phyloP scores from a whole-genome alignment of 345 rosid species.

The Fremontodendron californicum region DNA sequence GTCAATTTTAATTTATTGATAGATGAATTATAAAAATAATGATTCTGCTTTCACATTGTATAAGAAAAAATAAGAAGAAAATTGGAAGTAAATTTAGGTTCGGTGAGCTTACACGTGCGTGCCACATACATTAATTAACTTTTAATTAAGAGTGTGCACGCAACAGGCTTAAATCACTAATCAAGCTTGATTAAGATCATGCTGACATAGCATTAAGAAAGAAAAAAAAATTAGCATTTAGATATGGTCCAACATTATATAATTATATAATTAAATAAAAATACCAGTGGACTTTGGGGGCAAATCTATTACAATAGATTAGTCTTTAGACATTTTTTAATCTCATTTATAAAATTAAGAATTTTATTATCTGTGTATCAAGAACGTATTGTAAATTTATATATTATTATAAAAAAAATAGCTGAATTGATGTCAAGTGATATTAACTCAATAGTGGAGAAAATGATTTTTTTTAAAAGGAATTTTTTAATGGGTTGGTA shows the following conservation, averaged over 20 bases:
- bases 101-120: neutral
- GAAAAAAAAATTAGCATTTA: neutral
- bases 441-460: too few relatives aligned
- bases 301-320: too few relatives aligned
- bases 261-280: neutral
- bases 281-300: neutral
- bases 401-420: too few relatives aligned
- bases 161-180: neutral
- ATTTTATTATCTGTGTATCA: too few relatives aligned
- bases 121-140: neutral
- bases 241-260: neutral
- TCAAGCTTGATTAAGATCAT: neutral
- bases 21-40: slow-evolving; percentile 2
- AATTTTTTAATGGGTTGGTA: too few relatives aligned
- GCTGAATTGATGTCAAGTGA: too few relatives aligned
- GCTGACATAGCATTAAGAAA: neutral
- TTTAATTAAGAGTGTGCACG: neutral
- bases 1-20: slow-evolving; percentile 19
- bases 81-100: neutral
- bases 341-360: too few relatives aligned
- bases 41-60: neutral
- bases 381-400: too few relatives aligned
- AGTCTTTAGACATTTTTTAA: too few relatives aligned
- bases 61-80: neutral
- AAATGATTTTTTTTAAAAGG: too few relatives aligned